Evolutionary conservation across 345 rosid species (phyloP), one percentile per base, ranked within the genome.

Genomic region (Arabis alpina): DNA sequence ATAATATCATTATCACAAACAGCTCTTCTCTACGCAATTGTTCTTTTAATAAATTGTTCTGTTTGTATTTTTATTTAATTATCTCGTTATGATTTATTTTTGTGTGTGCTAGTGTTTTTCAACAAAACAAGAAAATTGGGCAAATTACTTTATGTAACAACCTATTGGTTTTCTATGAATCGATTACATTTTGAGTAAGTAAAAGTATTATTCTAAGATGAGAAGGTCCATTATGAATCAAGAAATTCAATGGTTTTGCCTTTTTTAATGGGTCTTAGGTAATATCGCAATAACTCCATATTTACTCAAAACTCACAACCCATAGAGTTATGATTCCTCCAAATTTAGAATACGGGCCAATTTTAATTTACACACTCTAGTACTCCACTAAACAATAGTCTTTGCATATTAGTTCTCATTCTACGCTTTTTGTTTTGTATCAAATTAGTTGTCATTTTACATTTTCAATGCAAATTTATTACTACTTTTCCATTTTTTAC

Each of bases 291-390:
- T 67, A 74, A 67, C 73, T 67, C 62, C 24, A 42, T 24, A 24
- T 51, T 36, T 66, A 74, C 77, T 74, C 54, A 58, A 74, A 66
- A 74, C 68, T 66, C 73, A 66, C 63, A 74, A 67, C 43, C 78
- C 56, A 27, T 51, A 15, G 52, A 74, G 68, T 75, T 54, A 68
- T 36, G 64, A 68, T 27, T 68, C 70, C 59, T 45, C 79, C 74
- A 61, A 49, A 54, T 61, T 61, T 62, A 65, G 70, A 75, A 19
- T 15, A 75, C 54, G 49, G 45, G 32, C 70, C 74, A 19, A 41
- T 19, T 13, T 10, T 10, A 60, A 52, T 66, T 47, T 52, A 50
- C 36, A 58, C 57, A 24, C 42, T 11, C 42, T 5, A 27, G 10
- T 28, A 64, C 60, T 56, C 23, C 23, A 19, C 23, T 19, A 0